Base-by-base conservation (phyloP, 2,329 filamentous ascomycete species). In the Trichoderma koningiopsis region DNA sequence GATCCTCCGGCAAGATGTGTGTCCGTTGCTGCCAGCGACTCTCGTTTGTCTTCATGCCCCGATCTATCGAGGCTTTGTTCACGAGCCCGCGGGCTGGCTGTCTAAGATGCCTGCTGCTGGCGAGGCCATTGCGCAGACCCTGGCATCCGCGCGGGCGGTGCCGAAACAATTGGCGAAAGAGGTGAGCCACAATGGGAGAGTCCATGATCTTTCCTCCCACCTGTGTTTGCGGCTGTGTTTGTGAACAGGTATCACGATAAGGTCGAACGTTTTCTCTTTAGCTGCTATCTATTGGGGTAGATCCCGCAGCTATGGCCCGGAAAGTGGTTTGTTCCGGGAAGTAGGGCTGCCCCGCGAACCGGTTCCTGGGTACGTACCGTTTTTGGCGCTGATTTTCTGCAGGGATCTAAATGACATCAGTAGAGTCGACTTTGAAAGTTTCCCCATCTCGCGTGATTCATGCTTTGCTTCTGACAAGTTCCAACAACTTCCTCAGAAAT, bases 11-110 rank as follows among this genome's bases (percentile, higher is more conserved):
- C 70, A 96, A 89, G 24, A 93, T 81, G 72, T 92, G 88, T 33
- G 87, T 91, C 70, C 95, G 86, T 79, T 96, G 94, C 81, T 95
- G 92, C 96, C 96, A 98, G 75, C 89, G 85, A 80, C 88, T 91
- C 77, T 92, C 91, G 74, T 86, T 86, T 60, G 79, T 78, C 73
- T 80, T 80, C 77, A 81, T 81, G 70, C 80, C 80, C n/a, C 78
- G 79, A 70, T 81, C 80, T 37, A 74, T 74, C 22, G 78, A 79
- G 43, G 74, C 75, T 11, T 76, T 75, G 60, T 73, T 73, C 62
- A 72, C 75, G 58, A 80, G 79, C 35, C 73, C 64, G 27, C 77
- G 75, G 49, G 65, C 68, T n/a, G 59, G 16, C 40, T 40, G 65
- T 11, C 31, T 62, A 22, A 27, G 52, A 35, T 10, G 33, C 19